Evolutionary conservation across 2,329 filamentous ascomycete species (phyloP), one percentile per base, ranked within the genome.

Genomic region (Monosporascus sp.): DNA sequence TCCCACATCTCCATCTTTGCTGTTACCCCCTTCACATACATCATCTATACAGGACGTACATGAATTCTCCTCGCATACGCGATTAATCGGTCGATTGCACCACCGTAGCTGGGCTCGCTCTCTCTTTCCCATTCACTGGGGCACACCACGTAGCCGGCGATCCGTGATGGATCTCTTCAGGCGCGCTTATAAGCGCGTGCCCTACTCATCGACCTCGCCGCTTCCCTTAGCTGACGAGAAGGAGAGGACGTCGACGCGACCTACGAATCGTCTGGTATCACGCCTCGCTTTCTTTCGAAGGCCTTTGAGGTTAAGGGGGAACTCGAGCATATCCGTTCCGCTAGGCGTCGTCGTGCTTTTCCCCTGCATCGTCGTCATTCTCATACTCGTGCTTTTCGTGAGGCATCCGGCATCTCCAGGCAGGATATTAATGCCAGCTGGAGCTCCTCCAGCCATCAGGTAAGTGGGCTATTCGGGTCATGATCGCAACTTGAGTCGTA

Each of bases 271-370:
- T 24, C 55, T 77, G 48, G 72, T 74, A 37, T 74, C 78, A 43
- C 76, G 79, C 51, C 77, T 95, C 65, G 87, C 88, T 57, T 95
- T 97, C 72, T 89, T 97, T 71, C 81, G 86, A 63, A 84, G 90
- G 67, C 89, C 93, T 50, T 83, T 99, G 77, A 86, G 92, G 63
- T 77, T 99, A 75, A 88, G 86, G 74, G 90, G 91, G 65, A 96
- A 96, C 73, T 97, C 92, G 52, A 89, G 87, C 66, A 85, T 97
- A 70, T 96, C 93, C 50, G 87, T 97, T 68, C 94, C 94, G 26
- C 78, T 99, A 50, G 93, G 93, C 62, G 85, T 97, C 67, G 91
- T 97, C 63, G 81, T 99, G 61, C 77, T 97, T 63, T 97, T 97
- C 70, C 94, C 94, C 60, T 84, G 88, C 69, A 87, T 97, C 69